phyloP scores from a whole-genome alignment of 306 rosid species.

The Vicia sativa region DNA sequence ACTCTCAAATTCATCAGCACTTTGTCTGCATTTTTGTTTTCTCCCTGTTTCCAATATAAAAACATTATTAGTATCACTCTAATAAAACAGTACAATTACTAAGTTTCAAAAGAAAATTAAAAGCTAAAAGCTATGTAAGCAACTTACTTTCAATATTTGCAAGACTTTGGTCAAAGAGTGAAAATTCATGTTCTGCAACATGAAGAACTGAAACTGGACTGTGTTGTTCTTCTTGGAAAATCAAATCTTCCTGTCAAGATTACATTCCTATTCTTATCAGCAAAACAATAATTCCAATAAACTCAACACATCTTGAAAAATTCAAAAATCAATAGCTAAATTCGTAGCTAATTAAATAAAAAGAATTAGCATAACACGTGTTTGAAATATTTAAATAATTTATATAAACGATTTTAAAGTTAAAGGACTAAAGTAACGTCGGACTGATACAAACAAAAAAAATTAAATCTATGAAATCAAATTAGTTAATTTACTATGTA shows the following conservation, averaged over 20 bases:
- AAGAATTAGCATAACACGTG: too few relatives aligned
- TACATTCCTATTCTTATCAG: slow-evolving; percentile 7
- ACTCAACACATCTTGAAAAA: background rate
- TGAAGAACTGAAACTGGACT: slow-evolving; percentile 78
- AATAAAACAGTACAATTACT: background rate
- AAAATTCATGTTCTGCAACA: slow-evolving; percentile 50
- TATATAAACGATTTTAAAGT: too few relatives aligned
- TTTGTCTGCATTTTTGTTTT: slow-evolving; percentile 52
- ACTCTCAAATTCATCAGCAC: slow-evolving; percentile 49
- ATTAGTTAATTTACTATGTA: too few relatives aligned
- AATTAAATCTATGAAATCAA: too few relatives aligned
- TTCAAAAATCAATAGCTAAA: too few relatives aligned
- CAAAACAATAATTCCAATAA: background rate
- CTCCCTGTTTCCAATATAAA: slow-evolving; percentile 50
- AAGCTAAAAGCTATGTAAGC: background rate
- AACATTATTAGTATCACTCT: slow-evolving; percentile 21
- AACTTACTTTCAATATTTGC: slow-evolving; percentile 59
- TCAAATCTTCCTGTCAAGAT: slow-evolving; percentile 35
- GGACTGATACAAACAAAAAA: too few relatives aligned
- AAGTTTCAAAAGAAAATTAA: background rate
- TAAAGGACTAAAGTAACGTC: too few relatives aligned
- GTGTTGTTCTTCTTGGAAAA: slow-evolving; percentile 53
- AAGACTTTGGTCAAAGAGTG: slow-evolving; percentile 52
- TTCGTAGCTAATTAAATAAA: too few relatives aligned
- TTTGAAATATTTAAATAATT: too few relatives aligned